Evolutionary conservation across 2,329 filamentous ascomycete species (phyloP).

Genomic region (Colletotrichum costaricense): DNA sequence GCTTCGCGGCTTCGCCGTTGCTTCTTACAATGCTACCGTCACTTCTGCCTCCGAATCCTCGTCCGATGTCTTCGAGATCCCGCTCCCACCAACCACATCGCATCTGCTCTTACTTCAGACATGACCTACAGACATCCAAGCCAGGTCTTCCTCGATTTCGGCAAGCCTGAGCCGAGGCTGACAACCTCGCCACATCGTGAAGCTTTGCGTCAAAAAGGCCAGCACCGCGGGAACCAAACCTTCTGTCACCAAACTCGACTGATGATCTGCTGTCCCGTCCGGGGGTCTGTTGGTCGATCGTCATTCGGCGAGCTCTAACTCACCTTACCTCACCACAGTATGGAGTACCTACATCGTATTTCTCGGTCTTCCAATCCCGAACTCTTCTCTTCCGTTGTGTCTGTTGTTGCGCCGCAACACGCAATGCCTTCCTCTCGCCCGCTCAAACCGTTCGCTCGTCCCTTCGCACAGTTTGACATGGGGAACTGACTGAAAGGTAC

Average conservation of each 20-base stretch:
- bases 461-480: not conserved
- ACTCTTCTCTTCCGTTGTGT: not conserved
- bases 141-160: slow-evolving; percentile 6
- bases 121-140: not conserved
- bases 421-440: not conserved
- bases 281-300: not conserved
- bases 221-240: slow-evolving; percentile 12
- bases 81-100: not conserved
- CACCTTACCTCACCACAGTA: no score
- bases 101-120: not conserved
- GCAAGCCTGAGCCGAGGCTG: slow-evolving; percentile 14
- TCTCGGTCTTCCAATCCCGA: not conserved
- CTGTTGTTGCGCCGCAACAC: not conserved
- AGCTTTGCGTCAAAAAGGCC: not conserved
- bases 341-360: no score
- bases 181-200: slow-evolving; percentile 5
- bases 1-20: not conserved
- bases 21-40: not conserved
- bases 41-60: not conserved
- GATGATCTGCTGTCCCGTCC: not conserved
- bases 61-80: not conserved
- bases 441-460: not conserved
- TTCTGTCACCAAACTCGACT: not conserved
- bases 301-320: not conserved
- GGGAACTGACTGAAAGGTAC: not conserved